Base-by-base conservation (phyloP, 2,329 filamentous ascomycete species). In the Aspergillus niger region DNA sequence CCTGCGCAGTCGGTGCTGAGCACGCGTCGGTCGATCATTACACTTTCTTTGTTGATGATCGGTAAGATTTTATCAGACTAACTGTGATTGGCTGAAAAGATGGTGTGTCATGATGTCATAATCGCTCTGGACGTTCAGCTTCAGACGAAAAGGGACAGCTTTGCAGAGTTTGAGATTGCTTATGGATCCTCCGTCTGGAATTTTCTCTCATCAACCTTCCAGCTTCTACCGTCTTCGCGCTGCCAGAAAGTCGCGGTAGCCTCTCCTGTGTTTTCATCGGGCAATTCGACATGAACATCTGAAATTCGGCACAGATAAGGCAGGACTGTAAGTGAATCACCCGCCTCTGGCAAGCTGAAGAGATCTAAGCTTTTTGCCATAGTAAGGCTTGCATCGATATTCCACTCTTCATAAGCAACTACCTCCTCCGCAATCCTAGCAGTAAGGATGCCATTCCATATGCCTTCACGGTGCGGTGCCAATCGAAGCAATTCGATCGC, bases 401-500 rank as follows among this genome's bases (percentile, higher is more conserved):
- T 26, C 24, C 30, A 8, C 13, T 60, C 58, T 36, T 60, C 58
- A 30, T 57, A 13, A 20, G 43, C 49, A 11, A 57, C 28, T 13
- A 60, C 54, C 13, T 55, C 20, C n/a, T 28, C 38, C 17, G 58
- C 53, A 36, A 60, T 53, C 10, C 36, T 53, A 8, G 58, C 54
- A 4, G 54, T 53, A 3, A 57, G 47, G 13, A 24, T 48, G 10
- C 48, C 53, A 39, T 57, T 50, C 58, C 54, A 60, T 49, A 57
- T 30, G 28, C 58, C 58, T 36, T 60, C 58, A 36, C 58, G 58
- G 32, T 60, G 58, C 22, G 41, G 30, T 26, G 58, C 43, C 1
- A 38, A 53, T 24, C 52, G 28, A 22, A 60, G 22, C 3, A 60
- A 26, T 20, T 11, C 39, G 26, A 69, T 61, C 13, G 72, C 70